These are phyloP conservation scores for Aspergillus bombycis DNA, from an alignment of 2,329 filamentous ascomycete species.

Conservation along the genomic window DNA sequence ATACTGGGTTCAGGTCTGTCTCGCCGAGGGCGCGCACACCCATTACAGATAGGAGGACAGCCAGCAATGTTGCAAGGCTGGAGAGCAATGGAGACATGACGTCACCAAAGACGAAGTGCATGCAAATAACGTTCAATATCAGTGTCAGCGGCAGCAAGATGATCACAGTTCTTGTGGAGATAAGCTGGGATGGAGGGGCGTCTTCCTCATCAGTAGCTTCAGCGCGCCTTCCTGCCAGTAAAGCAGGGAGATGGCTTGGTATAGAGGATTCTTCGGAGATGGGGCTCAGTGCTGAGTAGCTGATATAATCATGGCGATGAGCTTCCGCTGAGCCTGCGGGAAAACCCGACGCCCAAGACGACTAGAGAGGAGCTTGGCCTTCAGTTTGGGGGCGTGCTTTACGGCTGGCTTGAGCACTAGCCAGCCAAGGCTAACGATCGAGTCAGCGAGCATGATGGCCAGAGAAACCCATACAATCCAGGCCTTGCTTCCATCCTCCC, in stretches of 20 bases:
- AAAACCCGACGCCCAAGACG: slow-evolving; percentile 31
- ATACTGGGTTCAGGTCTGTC: slow-evolving; percentile 95
- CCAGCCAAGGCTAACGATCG: slow-evolving; percentile 83
- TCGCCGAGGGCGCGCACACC: slow-evolving; percentile 69
- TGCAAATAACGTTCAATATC: slow-evolving; percentile 76
- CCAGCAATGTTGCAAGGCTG: slow-evolving; percentile 78
- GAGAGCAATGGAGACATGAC: slow-evolving; percentile 79
- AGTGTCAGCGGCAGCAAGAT: slow-evolving; percentile 79
- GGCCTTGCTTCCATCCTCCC: slow-evolving; percentile 91
- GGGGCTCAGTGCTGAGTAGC: slow-evolving; percentile 34
- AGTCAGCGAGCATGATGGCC: slow-evolving; percentile 95
- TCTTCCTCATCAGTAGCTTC: slow-evolving; percentile 59
- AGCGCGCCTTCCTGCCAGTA: neutral
- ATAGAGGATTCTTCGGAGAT: slow-evolving; percentile 26
- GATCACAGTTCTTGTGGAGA: slow-evolving; percentile 70
- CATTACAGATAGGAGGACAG: slow-evolving; percentile 69
- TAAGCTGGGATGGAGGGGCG: slow-evolving; percentile 79
- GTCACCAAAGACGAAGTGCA: slow-evolving; percentile 79
- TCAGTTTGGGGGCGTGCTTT: slow-evolving; percentile 46
- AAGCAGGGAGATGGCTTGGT: slow-evolving; percentile 12
- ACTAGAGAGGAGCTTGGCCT: slow-evolving; percentile 33
- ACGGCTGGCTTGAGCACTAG: slow-evolving; percentile 69
- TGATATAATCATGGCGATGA: slow-evolving; percentile 30
- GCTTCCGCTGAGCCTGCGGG: slow-evolving; percentile 22
- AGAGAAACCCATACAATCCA: slow-evolving; percentile 98